Evolutionary conservation across 208 protist species (phyloP), one percentile per base, ranked within the genome.

Genomic region (Trypanosoma mega): DNA sequence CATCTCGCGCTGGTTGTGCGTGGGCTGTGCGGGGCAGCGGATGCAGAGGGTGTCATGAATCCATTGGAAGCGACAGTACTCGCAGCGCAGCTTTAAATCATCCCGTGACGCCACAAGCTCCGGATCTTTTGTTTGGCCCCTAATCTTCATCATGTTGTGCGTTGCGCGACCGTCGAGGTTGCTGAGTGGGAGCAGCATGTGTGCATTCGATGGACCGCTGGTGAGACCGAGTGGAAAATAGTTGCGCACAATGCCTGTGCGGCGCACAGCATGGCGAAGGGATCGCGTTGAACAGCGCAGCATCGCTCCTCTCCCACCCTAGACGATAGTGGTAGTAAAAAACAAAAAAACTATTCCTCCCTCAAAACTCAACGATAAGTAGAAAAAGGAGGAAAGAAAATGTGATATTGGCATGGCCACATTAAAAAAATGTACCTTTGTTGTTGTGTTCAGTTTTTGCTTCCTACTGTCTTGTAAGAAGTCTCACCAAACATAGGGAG

Each of bases 1-100:
- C 52, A 89, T 89, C 67, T 93, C 87, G 11, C 83, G 82, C 58
- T 93, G 78, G 44, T 89, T 87, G 72, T 93, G 87, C 2, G 37
- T 51, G 6, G 82, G 82, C 52, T 90, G 54, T 0, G 87, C 82
- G 11, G 81, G 80, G 64, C 87, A 93, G 33, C 79, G 80, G 48
- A 93, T 76, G 37, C 68, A 72, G 34, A 93, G 81, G 11, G 87
- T 85, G 65, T 93, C 87, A 53, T 91, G 81, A 29, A 91, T 39
- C 84, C 87, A 93, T 23, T 68, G 52, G 55, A 93, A 93, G 2
- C 64, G 63, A 55, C 87, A 93, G 59, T 80, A 70, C 55, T 90
- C 83, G 59, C 87, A 93, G 41, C 68, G 76, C 39, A 93, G 76
- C 60, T 87, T 84, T 14, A 93, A 63, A 33, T 80, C 64, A 59